Conservation (phyloP, 202 grass and related monocot species). For the Bolboschoenoplectus hybrid region DNA sequence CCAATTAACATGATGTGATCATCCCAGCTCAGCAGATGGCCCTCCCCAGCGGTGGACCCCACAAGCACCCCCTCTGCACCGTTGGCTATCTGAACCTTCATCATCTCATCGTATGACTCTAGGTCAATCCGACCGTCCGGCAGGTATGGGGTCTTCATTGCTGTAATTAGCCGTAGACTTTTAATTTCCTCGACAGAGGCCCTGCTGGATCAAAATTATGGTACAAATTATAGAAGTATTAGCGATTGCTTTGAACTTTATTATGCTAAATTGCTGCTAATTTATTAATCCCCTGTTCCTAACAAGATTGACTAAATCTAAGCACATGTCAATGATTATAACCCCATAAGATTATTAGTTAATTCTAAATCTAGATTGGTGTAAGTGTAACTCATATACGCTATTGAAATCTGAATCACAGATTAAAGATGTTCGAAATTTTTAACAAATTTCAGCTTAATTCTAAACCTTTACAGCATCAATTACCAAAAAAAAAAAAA, state of each 20-base stretch:
- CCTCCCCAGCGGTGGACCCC: constrained; percentile 83
- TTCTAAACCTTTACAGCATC: not conserved
- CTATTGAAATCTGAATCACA: not conserved
- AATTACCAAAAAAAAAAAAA: not conserved
- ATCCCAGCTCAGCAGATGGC: constrained; percentile 92
- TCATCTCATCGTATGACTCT: constrained; percentile 82
- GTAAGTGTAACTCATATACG: not conserved
- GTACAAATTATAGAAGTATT: not conserved
- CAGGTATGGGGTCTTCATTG: constrained; percentile 83
- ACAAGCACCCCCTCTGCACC: constrained; percentile 82
- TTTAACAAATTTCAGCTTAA: not conserved
- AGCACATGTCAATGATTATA: not conserved
- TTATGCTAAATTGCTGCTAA: not conserved
- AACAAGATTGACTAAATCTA: not conserved
- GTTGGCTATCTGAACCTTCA: constrained; percentile 70
- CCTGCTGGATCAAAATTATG: not conserved
- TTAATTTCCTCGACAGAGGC: constrained; percentile 59
- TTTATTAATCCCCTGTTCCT: not conserved
- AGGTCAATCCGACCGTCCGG: constrained; percentile 89
- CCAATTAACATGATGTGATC: constrained; percentile 93
- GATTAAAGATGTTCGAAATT: not conserved
- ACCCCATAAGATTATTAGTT: not conserved
- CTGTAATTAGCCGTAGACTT: constrained; percentile 68
- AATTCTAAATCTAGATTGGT: not conserved
- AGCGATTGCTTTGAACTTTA: not conserved